Conservation (phyloP, 352 stramenopile species). For the Proteromonas lacertae region DNA sequence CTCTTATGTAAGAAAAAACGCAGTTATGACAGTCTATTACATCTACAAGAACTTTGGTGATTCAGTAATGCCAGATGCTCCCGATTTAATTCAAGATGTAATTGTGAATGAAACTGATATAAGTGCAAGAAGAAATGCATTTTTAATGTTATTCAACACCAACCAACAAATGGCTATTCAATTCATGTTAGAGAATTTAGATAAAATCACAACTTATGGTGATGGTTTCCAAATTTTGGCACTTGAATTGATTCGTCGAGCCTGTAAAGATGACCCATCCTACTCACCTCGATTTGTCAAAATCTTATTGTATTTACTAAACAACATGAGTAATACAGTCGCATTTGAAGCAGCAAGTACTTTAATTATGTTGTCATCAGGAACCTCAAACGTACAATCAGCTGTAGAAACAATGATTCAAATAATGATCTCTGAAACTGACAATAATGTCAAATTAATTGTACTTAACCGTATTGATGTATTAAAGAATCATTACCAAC, state of each 20-base stretch:
- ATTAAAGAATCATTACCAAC: conserved; percentile 78
- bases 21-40: conserved; percentile 79
- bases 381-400: conserved; percentile 78
- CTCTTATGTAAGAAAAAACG: conserved; percentile 94
- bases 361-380: conserved; percentile 81
- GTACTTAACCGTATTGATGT: conserved; percentile 80
- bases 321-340: conserved; percentile 28
- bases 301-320: conserved; percentile 86
- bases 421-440: conserved; percentile 82
- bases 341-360: conserved; percentile 97
- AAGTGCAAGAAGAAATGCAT: conserved; percentile 70
- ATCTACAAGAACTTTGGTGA: conserved; percentile 79
- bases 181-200: conserved; percentile 81
- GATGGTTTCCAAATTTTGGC: conserved; percentile 95
- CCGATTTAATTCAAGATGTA: conserved; percentile 79
- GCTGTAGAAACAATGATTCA: conserved; percentile 80
- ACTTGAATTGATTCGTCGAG: conserved; percentile 83
- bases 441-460: conserved; percentile 99
- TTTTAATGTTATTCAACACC: conserved; percentile 97
- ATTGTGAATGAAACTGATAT: conserved; percentile 71
- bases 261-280: conserved; percentile 29
- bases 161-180: conserved; percentile 77
- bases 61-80: conserved; percentile 72
- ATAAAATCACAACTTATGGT: conserved; percentile 65
- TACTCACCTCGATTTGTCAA: conserved; percentile 96